phyloP scores from a whole-genome alignment of 192 early-diverging fungal species.

The Allomyces macrogynus region DNA sequence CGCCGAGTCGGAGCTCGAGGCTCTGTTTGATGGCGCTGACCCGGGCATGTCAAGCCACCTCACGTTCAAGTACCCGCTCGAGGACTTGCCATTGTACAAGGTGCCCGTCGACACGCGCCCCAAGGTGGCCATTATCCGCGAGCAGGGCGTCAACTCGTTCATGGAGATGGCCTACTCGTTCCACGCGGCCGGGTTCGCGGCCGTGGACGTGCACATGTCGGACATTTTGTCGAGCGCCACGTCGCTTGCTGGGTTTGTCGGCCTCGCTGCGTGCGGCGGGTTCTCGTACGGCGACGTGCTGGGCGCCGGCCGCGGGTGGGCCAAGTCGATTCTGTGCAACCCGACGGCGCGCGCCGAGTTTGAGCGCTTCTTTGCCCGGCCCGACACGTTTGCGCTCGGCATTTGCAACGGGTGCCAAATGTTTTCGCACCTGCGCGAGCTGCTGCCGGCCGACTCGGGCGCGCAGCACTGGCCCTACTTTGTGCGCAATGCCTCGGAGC shows the following conservation, averaged over 20 bases:
- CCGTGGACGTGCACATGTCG: conserved; percentile 97
- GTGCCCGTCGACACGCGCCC: conserved; percentile 25
- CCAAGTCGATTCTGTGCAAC: conserved; percentile 69
- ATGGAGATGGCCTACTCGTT: conserved; percentile 91
- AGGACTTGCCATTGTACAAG: conserved; percentile 15
- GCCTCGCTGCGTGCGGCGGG: conserved; percentile 86
- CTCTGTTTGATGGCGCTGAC: conserved; percentile 45
- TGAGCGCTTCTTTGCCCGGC: conserved; percentile 52
- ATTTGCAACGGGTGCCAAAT: conserved; percentile 99
- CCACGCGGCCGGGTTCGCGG: conserved; percentile 75
- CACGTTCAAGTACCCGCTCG: conserved; percentile 53
- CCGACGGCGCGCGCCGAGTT: conserved; percentile 49
- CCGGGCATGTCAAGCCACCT: conserved; percentile 57
- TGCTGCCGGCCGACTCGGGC: conserved; percentile 54
- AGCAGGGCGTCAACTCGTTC: conserved; percentile 94
- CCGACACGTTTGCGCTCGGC: conserved; percentile 85
- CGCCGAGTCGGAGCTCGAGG: conserved; percentile 63
- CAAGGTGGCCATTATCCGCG: conserved; percentile 81
- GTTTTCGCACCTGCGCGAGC: conserved; percentile 58
- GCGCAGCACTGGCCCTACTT: conserved; percentile 79
- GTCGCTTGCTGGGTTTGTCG: conserved; percentile 48
- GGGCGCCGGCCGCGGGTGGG: conserved; percentile 98
- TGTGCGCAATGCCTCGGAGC: conserved; percentile 74
- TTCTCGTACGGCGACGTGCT: conserved; percentile 98
- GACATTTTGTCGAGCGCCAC: conserved; percentile 55